Percentiles rank a stretch among this genome's conserved stretches.
Evolutionary conservation across 768 basidiomycete genomes (phyloP).

Genomic region (Boletus eberwhitei): DNA sequence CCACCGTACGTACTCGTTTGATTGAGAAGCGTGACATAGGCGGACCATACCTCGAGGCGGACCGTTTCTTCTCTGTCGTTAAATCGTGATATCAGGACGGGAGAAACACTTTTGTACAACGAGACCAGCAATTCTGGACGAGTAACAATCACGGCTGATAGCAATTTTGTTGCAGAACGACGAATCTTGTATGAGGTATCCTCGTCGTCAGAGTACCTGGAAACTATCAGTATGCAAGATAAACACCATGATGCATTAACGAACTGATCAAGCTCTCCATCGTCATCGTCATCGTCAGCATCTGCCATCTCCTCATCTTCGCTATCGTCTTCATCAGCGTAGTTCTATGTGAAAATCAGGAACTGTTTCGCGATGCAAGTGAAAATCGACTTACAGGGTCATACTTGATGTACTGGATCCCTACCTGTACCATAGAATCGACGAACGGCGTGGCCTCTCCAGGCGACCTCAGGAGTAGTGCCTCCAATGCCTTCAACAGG

Average conservation of each 20-base stretch:
- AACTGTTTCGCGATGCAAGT: neutral
- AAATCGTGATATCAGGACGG: conserved; percentile 86
- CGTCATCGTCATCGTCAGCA: conserved; percentile 73
- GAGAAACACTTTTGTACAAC: conserved; percentile 83
- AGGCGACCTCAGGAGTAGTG: conserved; percentile 79
- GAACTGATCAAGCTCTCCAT: conserved; percentile 77
- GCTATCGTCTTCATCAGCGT: conserved; percentile 67
- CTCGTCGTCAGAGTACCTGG: conserved; percentile 94
- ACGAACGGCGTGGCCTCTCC: conserved; percentile 76
- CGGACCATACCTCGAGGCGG: conserved; percentile 85
- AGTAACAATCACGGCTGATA: conserved; percentile 81
- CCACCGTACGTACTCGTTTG: conserved; percentile 84
- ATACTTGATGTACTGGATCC: conserved; percentile 80
- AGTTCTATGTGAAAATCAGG: conserved; percentile 52
- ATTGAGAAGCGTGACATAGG: conserved; percentile 76
- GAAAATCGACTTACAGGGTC: conserved; percentile 63
- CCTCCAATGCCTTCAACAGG: conserved; percentile 65
- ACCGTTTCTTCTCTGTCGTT: conserved; percentile 96
- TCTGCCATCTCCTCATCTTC: conserved; percentile 61
- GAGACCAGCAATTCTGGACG: conserved; percentile 81
- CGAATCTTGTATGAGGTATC: conserved; percentile 98
- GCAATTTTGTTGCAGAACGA: conserved; percentile 86
- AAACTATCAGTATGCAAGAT: neutral
- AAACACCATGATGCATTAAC: conserved; percentile 21
- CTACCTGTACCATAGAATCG: conserved; percentile 62